phyloP scores from a whole-genome alignment of 2,329 filamentous ascomycete species.

The Rhinocladiella mackenziei region DNA sequence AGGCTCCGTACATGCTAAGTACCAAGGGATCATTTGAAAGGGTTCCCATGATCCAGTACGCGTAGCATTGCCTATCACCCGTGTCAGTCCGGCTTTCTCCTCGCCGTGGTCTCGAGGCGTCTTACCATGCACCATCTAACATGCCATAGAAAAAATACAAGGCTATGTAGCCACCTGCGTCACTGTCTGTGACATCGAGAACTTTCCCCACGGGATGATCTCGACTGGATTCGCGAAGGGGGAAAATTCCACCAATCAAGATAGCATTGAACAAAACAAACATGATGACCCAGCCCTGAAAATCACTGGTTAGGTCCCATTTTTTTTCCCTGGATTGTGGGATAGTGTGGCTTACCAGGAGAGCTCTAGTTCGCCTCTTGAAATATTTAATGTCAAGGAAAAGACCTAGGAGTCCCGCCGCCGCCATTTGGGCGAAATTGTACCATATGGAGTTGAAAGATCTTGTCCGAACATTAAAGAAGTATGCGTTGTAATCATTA shows the following conservation, averaged over 20 bases:
- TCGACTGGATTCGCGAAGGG: conserved; percentile 4
- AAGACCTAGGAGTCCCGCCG: conserved; percentile 67
- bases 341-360: conserved; percentile 44
- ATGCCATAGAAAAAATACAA: conserved; percentile 70
- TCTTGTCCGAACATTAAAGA: conserved; percentile 68
- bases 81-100: no score
- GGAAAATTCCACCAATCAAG: conserved; percentile 56
- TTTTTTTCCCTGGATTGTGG: no score
- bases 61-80: conserved; percentile 1
- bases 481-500: conserved; percentile 63
- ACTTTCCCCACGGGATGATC: conserved; percentile 1
- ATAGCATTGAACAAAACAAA: conserved; percentile 20
- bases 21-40: conserved; percentile 89
- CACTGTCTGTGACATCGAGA: conserved; percentile 4
- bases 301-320: no score
- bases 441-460: conserved; percentile 72
- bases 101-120: no score
- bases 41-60: conserved; percentile 89
- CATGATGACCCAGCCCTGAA: conserved; percentile 74
- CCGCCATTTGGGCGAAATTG: conserved; percentile 72
- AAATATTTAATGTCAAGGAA: conserved; percentile 58
- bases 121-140: conserved; percentile 86
- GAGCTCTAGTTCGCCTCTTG: conserved; percentile 63
- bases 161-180: conserved; percentile 5
- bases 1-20: conserved; percentile 84